Evolutionary conservation across 2,329 filamentous ascomycete genomes (phyloP), one percentile per base, ranked within the genome.

Genomic region (Neurospora sp.): DNA sequence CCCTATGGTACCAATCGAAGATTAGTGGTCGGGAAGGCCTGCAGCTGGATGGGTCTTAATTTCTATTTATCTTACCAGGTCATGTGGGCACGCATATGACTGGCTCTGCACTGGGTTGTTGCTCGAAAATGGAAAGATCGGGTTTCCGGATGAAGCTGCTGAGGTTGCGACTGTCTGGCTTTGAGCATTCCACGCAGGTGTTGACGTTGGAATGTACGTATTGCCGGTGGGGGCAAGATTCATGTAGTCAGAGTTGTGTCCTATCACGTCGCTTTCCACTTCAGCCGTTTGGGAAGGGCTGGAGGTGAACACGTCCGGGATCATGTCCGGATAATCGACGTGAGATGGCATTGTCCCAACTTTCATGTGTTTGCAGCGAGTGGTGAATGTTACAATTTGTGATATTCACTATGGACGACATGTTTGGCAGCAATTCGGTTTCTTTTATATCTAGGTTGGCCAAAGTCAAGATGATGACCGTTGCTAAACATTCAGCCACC

Each of bases 181-280:
- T 1, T 13, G 19, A 1, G 11, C 43, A 23, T 23, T 0, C 11
- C 13, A 23, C 2, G 19, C 2, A 11, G 42, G 4, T 2, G 3
- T 2, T 1, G 11, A 13, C 15, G 19, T 1, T 23, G 19, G 10
- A 9, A 13, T 23, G 3, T 4, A 23, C 5, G 43, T 1, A 13
- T 52, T 2, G 11, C 43, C 4, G 4, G 4, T 13, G n/a, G 2
- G 10, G 43, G n/a, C 1, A 23, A 46, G 9, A 11, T 46, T 11
- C 2, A 19, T 11, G 4, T 7, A 2, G 43, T 23, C 1, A 6
- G n/a, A 46, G 0, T 6, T 23, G n/a, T 6, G 42, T 3, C 1
- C 0, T 19, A 6, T 10, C 17, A 0, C 3, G 40, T 11, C 3
- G n/a, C 8, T 10, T 10, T 4, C n/a, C n/a, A 11, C 0, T 46